Evolutionary conservation across 306 rosid genomes (phyloP).

Genomic region (Biancaea sappan): DNA sequence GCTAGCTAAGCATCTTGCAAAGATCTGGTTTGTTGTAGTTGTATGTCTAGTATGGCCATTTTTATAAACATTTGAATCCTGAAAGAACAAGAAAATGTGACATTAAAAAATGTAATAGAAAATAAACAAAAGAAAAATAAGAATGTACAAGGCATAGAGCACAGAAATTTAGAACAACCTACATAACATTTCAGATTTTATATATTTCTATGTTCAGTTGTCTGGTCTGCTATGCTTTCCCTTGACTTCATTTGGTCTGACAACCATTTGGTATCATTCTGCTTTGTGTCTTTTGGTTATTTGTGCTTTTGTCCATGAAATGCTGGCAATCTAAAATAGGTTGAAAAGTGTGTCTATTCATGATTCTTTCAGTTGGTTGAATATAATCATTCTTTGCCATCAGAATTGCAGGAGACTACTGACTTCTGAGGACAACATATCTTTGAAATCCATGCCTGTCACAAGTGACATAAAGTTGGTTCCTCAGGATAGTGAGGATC

Average conservation of each 20-base stretch:
- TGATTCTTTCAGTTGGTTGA: constrained; percentile 24
- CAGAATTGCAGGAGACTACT: constrained; percentile 56
- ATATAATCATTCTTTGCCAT: constrained; percentile 39
- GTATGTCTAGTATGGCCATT: not conserved
- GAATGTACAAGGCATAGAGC: constrained; percentile 18
- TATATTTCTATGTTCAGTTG: constrained; percentile 27
- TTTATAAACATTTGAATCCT: too few relatives aligned
- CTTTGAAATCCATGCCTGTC: constrained; percentile 44
- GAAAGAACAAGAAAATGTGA: constrained; percentile 1
- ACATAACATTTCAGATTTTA: constrained; percentile 10
- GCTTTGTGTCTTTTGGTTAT: constrained; percentile 18
- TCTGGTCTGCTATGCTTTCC: constrained; percentile 16
- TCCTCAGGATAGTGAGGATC: constrained; percentile 51
- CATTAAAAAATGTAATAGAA: not conserved
- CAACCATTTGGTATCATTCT: constrained; percentile 25
- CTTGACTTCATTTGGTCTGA: constrained; percentile 20
- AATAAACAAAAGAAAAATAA: not conserved
- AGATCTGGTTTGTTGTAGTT: constrained; percentile 3
- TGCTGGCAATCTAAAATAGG: constrained; percentile 18
- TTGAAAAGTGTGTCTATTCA: not conserved
- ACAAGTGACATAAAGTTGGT: constrained; percentile 64
- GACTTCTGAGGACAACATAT: constrained; percentile 43
- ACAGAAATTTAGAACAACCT: not conserved
- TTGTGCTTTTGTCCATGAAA: constrained; percentile 23
- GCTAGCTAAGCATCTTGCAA: not conserved